Evolutionary conservation across 2,329 filamentous ascomycete species (phyloP).

Genomic region (Aspergillus flavus): DNA sequence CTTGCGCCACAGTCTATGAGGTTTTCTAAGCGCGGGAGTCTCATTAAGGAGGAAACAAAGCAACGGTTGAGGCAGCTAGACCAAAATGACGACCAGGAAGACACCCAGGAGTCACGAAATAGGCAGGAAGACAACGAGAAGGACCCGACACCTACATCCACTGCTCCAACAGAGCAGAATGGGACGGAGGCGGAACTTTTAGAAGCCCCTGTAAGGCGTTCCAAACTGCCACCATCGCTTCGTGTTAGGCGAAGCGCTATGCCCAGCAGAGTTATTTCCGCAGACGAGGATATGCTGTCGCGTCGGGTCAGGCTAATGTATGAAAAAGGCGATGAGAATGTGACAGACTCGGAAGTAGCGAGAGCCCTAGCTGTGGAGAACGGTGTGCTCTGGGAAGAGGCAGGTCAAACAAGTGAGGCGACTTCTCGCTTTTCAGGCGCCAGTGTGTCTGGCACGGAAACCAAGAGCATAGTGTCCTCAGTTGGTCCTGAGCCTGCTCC

Average conservation of each 20-base stretch:
- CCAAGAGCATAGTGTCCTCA: slow-evolving; percentile 30
- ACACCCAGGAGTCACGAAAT: neutral
- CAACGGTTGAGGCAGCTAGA: slow-evolving; percentile 35
- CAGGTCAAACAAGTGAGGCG: slow-evolving; percentile 30
- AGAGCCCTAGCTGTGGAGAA: slow-evolving; percentile 41
- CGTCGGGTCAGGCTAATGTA: slow-evolving; percentile 67
- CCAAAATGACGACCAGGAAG: slow-evolving; percentile 19
- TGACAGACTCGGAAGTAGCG: slow-evolving; percentile 45
- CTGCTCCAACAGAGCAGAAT: slow-evolving; percentile 18
- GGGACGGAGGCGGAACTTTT: slow-evolving; percentile 21
- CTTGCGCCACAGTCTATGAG: slow-evolving; percentile 55
- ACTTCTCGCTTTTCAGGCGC: slow-evolving; percentile 30
- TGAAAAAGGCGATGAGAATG: slow-evolving; percentile 61
- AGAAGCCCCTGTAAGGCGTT: slow-evolving; percentile 29
- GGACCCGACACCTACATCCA: slow-evolving; percentile 4
- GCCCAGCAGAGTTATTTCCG: slow-evolving; percentile 57
- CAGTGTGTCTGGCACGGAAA: slow-evolving; percentile 31
- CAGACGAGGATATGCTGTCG: slow-evolving; percentile 65
- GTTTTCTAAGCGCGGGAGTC: slow-evolving; percentile 64
- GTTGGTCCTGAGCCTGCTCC: slow-evolving; percentile 33
- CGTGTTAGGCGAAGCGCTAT: slow-evolving; percentile 40
- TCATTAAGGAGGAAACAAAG: slow-evolving; percentile 55
- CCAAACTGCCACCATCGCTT: slow-evolving; percentile 39
- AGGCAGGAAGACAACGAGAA: slow-evolving; percentile 10
- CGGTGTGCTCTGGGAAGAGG: slow-evolving; percentile 45